These are phyloP conservation scores for Fragaria nilgerrensis DNA, from an alignment of 306 rosid species.

Conservation along the genomic window DNA sequence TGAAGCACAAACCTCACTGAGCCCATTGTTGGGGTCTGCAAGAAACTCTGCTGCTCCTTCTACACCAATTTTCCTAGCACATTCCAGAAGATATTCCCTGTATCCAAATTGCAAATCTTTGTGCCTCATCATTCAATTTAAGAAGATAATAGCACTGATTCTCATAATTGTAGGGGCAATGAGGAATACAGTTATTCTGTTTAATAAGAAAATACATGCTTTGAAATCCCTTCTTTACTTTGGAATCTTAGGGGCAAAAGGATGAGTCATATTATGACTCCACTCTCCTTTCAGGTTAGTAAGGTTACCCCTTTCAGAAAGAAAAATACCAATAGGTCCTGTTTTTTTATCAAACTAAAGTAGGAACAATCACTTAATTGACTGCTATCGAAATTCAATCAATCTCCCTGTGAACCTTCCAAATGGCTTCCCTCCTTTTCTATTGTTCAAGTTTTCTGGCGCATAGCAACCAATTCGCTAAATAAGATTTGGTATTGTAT, in stretches of 20 bases:
- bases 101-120: slow-evolving; percentile 35
- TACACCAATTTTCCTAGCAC: slow-evolving; percentile 70
- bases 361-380: neutral
- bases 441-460: neutral
- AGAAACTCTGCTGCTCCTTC: slow-evolving; percentile 89
- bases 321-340: neutral
- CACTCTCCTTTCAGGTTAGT: neutral
- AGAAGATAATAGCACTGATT: neutral
- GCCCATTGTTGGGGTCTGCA: slow-evolving; percentile 64
- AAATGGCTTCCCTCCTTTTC: neutral
- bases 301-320: neutral
- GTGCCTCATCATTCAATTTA: slow-evolving; percentile 20
- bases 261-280: neutral
- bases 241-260: neutral
- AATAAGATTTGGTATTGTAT: neutral
- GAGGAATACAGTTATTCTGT: neutral
- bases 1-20: slow-evolving; percentile 55
- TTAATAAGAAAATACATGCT: neutral
- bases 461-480: neutral
- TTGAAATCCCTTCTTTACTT: neutral
- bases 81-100: slow-evolving; percentile 81
- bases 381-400: neutral
- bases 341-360: neutral
- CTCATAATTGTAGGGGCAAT: neutral
- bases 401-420: neutral